phyloP scores from a whole-genome alignment of 2,329 filamentous ascomycete species.

The Huntiella omanensis region DNA sequence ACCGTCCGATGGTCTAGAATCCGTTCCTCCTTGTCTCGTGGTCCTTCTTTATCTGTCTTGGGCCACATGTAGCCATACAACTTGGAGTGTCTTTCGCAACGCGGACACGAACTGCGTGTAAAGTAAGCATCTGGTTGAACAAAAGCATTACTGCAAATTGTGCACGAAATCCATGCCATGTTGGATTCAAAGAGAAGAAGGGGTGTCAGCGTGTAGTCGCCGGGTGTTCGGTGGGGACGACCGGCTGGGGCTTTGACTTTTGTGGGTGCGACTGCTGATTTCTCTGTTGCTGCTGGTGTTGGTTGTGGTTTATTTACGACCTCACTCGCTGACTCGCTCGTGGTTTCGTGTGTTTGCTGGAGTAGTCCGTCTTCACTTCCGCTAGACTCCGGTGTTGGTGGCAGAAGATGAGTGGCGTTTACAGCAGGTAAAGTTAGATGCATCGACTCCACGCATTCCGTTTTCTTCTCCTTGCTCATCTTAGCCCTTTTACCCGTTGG shows the following conservation, averaged over 20 bases:
- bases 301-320: not conserved
- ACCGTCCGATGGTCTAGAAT: slow-evolving; percentile 73
- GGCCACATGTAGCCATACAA: slow-evolving; percentile 92
- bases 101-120: slow-evolving; percentile 68
- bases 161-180: slow-evolving; percentile 79
- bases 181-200: slow-evolving; percentile 53
- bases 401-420: not conserved
- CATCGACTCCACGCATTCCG: not conserved
- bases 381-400: not conserved
- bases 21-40: slow-evolving; percentile 49
- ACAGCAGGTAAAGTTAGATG: not conserved
- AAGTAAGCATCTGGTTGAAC: slow-evolving; percentile 78
- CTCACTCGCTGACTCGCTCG: not conserved
- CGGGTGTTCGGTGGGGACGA: slow-evolving; percentile 33
- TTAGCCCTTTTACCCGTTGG: slow-evolving; percentile 7
- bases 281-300: not conserved
- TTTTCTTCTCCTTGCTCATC: slow-evolving; percentile 4
- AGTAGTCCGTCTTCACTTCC: not conserved
- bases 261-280: not conserved
- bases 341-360: not conserved
- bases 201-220: slow-evolving; percentile 69
- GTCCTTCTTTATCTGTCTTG: slow-evolving; percentile 70
- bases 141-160: slow-evolving; percentile 63
- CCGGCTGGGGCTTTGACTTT: not conserved
- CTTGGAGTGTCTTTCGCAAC: slow-evolving; percentile 90